Evolutionary conservation across 2,329 filamentous ascomycete species (phyloP).

Genomic region (Ceratocystiopsis brevicomis): DNA sequence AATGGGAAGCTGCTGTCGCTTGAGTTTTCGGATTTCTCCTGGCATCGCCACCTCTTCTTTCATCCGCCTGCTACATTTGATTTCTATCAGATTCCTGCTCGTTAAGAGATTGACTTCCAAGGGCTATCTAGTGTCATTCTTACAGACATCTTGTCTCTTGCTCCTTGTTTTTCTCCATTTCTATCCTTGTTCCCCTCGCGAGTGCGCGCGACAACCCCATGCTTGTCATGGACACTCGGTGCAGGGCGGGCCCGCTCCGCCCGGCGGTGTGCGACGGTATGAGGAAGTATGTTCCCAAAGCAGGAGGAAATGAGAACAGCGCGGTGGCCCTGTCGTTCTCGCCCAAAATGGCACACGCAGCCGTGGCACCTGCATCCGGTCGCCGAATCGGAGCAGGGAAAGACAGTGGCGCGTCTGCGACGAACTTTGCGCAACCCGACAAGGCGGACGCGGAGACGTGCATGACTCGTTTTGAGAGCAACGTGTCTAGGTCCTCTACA

Average conservation of each 20-base stretch:
- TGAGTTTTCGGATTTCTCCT: no score
- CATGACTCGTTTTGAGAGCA: constrained; percentile 3
- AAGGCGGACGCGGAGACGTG: neutral
- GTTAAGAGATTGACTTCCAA: no score
- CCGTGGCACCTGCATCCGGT: no score
- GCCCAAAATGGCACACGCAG: no score
- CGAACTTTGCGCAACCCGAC: neutral
- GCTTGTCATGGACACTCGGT: neutral
- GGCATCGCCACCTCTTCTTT: no score
- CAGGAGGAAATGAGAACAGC: constrained; percentile 1
- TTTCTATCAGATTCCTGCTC: no score
- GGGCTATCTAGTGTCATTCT: no score
- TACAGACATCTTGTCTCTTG: no score
- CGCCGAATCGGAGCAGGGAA: no score
- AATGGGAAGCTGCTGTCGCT: no score
- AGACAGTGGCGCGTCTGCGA: no score
- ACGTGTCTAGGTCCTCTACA: constrained; percentile 7
- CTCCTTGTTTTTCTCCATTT: neutral
- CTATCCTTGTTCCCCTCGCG: neutral
- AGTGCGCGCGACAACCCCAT: neutral
- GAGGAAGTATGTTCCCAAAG: neutral
- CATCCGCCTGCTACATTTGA: no score
- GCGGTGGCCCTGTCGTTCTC: neutral
- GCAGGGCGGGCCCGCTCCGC: constrained; percentile 3
- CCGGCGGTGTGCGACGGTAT: constrained; percentile 1